Evolutionary conservation across 177 flowering plant species (phyloP).

Genomic region (Vitis hybrid): DNA sequence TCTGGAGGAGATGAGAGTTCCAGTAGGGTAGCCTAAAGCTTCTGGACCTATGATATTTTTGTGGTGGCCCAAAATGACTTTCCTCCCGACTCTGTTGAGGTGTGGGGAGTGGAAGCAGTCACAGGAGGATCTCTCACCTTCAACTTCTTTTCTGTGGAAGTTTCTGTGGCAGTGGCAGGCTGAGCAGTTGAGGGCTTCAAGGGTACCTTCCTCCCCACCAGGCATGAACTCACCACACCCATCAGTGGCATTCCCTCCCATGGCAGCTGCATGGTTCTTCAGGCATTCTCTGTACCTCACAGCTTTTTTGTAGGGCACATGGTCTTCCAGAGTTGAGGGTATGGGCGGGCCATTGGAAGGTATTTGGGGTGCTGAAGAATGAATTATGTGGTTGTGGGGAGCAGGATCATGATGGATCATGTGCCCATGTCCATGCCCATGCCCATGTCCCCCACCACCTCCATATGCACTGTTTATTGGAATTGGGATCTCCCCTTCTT

Average conservation of each 20-base stretch:
- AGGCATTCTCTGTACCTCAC: conserved; percentile 72
- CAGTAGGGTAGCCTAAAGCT: conserved; percentile 47
- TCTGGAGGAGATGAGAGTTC: conserved; percentile 37
- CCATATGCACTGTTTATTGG: conserved; percentile 53
- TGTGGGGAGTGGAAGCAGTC: conserved; percentile 31
- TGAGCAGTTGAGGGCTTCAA: conserved; percentile 77
- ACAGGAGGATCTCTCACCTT: conserved; percentile 37
- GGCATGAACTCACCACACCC: conserved; percentile 97
- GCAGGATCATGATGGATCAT: conserved; percentile 49
- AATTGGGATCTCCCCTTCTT: conserved; percentile 60
- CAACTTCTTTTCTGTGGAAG: conserved; percentile 76
- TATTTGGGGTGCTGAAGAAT: conserved; percentile 39
- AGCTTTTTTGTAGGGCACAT: conserved; percentile 38
- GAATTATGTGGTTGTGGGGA: conserved; percentile 39
- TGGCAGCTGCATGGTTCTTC: conserved; percentile 87
- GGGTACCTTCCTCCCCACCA: conserved; percentile 64
- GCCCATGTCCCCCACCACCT: conserved; percentile 33
- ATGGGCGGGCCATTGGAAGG: conserved; percentile 42
- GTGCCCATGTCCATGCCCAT: conserved; percentile 32
- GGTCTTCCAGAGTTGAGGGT: conserved; percentile 26
- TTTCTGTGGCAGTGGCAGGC: conserved; percentile 88
- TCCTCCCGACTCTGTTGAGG: conserved; percentile 41
- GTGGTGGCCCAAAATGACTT: conserved; percentile 49
- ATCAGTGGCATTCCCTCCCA: conserved; percentile 85
- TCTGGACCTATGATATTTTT: conserved; percentile 30